Percentiles rank a stretch among this genome's conserved stretches.
Evolutionary conservation across 768 basidiomycete genomes (phyloP).

Genomic region (Naganishia onofrii): DNA sequence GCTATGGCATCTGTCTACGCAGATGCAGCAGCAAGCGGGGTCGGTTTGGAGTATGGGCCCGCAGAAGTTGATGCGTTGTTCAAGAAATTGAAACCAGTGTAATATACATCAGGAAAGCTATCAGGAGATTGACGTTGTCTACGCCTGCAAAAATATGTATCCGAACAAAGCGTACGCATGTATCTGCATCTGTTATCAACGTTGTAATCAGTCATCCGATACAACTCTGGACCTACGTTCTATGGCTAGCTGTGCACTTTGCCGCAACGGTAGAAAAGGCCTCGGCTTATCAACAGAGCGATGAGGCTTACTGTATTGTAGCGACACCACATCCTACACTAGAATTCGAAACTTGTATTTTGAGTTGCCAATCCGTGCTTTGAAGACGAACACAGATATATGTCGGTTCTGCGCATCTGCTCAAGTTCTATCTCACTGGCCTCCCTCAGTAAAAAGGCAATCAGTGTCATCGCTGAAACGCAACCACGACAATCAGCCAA

Average conservation of each 20-base stretch:
- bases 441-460: neutral
- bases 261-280: too few species aligned
- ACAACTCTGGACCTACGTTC: neutral
- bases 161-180: neutral
- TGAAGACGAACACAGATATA: neutral
- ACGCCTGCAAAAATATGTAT: neutral
- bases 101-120: too few species aligned
- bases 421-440: neutral
- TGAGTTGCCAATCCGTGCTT: too few species aligned
- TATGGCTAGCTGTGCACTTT: too few species aligned
- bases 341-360: too few species aligned
- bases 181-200: neutral
- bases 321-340: too few species aligned
- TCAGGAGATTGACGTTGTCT: neutral
- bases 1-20: slow-evolving; percentile 76
- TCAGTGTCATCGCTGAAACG: neutral
- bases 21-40: slow-evolving; percentile 59
- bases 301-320: too few species aligned
- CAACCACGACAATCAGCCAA: neutral
- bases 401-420: neutral
- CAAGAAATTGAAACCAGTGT: slow-evolving; percentile 53
- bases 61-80: slow-evolving; percentile 77
- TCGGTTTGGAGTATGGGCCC: slow-evolving; percentile 69
- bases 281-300: too few species aligned
- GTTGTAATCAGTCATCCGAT: neutral